Percentiles rank a stretch among this genome's conserved stretches.
Evolutionary conservation across 495 filamentous ascomycete species (phyloP).

Genomic region (Bathelium albidoporum): DNA sequence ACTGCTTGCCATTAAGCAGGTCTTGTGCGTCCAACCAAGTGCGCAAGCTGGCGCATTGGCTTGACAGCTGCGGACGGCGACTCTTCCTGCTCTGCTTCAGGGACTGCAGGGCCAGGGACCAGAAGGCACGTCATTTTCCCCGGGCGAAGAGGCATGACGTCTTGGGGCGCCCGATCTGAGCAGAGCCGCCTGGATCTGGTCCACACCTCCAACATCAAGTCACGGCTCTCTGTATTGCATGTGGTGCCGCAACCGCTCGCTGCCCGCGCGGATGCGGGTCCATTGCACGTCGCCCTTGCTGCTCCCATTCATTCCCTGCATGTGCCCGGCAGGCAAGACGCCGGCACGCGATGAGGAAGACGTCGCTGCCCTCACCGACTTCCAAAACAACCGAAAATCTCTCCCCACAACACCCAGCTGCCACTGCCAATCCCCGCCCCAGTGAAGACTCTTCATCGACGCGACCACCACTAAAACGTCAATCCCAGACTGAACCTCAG

Average conservation of each 20-base stretch:
- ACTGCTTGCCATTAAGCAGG: no score
- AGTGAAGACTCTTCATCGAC: background rate
- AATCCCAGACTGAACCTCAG: background rate
- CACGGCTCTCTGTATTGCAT: background rate
- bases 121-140: background rate
- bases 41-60: no score
- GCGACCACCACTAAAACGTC: background rate
- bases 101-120: background rate
- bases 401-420: background rate
- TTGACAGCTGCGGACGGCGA: no score
- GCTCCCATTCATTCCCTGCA: background rate
- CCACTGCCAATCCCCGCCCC: background rate
- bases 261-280: background rate
- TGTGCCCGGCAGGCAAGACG: background rate
- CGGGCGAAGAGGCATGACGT: background rate
- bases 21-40: no score
- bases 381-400: background rate
- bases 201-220: background rate
- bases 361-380: constrained; percentile 4
- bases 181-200: background rate
- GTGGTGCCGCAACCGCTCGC: background rate
- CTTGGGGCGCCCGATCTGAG: background rate
- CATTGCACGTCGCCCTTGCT: background rate
- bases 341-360: constrained; percentile 2
- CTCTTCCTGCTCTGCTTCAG: no score